phyloP scores from a whole-genome alignment of 202 grass and related monocot species.

The Saccharum hybrid region DNA sequence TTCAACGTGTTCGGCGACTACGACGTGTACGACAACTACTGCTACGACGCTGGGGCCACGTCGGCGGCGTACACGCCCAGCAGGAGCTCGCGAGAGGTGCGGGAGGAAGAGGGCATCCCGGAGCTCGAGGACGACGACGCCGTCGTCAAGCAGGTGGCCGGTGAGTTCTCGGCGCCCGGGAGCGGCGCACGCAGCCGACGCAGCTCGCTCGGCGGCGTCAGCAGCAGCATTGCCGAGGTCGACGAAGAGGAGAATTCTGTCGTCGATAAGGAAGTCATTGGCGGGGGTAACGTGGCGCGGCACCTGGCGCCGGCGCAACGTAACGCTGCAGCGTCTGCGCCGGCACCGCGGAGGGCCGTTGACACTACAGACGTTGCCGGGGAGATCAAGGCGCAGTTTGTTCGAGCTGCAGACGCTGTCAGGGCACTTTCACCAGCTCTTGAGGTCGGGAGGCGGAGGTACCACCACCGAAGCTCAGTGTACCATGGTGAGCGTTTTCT shows the following conservation, averaged over 20 bases:
- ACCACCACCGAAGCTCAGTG: constrained; percentile 59
- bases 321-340: constrained; percentile 3
- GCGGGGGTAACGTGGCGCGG: not conserved
- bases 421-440: constrained; percentile 57
- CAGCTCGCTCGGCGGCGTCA: constrained; percentile 36
- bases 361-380: constrained; percentile 47
- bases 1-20: constrained; percentile 77
- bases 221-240: constrained; percentile 35
- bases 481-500: constrained; percentile 63
- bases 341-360: not conserved
- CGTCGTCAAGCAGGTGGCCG: constrained; percentile 63
- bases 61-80: constrained; percentile 59
- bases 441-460: constrained; percentile 62
- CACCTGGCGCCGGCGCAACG: not conserved
- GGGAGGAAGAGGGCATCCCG: constrained; percentile 87
- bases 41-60: constrained; percentile 36
- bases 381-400: constrained; percentile 69
- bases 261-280: constrained; percentile 56
- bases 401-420: constrained; percentile 62
- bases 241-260: constrained; percentile 28
- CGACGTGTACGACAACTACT: constrained; percentile 59
- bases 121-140: constrained; percentile 80
- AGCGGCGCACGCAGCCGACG: constrained; percentile 42
- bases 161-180: constrained; percentile 45
- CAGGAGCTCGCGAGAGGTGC: constrained; percentile 70